phyloP scores from a whole-genome alignment of 352 stramenopile species.

The Pythium brachiatum region DNA sequence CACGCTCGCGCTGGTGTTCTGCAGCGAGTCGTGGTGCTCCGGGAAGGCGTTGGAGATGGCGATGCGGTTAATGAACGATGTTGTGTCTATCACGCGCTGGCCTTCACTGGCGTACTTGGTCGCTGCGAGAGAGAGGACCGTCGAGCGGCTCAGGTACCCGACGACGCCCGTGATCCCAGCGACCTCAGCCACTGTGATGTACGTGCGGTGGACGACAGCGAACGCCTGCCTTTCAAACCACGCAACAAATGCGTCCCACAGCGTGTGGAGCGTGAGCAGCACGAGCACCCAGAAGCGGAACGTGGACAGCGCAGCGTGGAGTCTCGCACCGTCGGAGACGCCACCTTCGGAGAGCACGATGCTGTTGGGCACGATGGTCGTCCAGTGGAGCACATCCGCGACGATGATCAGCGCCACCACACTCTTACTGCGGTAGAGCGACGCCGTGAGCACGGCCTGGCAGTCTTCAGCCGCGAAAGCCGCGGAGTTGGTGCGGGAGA shows the following conservation, averaged over 20 bases:
- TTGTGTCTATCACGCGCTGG: slow-evolving; percentile 15
- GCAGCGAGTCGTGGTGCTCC: slow-evolving; percentile 23
- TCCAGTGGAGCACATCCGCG: slow-evolving; percentile 24
- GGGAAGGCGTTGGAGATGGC: slow-evolving; percentile 23
- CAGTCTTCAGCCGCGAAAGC: slow-evolving; percentile 23
- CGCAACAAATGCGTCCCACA: slow-evolving; percentile 25
- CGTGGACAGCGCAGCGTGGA: slow-evolving; percentile 22
- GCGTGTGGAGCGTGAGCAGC: slow-evolving; percentile 20
- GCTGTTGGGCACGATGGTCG: slow-evolving; percentile 15
- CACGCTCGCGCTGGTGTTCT: slow-evolving; percentile 16
- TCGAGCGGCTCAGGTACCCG: background rate
- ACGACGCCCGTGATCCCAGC: slow-evolving; percentile 17
- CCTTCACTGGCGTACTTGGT: slow-evolving; percentile 13
- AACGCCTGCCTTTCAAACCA: slow-evolving; percentile 21
- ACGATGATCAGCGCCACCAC: slow-evolving; percentile 25
- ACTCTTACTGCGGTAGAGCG: slow-evolving; percentile 27
- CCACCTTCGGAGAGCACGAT: slow-evolving; percentile 9
- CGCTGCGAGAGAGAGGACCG: slow-evolving; percentile 14
- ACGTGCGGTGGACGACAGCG: slow-evolving; percentile 20
- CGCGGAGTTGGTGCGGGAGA: slow-evolving; percentile 7
- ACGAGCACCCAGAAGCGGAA: slow-evolving; percentile 34
- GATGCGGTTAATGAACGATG: slow-evolving; percentile 16
- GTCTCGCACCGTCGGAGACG: background rate
- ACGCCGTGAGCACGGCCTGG: slow-evolving; percentile 22
- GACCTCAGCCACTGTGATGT: slow-evolving; percentile 26